Base-by-base conservation (phyloP, 2,329 filamentous ascomycete genomes). In the Sarocladiaceae sp. region DNA sequence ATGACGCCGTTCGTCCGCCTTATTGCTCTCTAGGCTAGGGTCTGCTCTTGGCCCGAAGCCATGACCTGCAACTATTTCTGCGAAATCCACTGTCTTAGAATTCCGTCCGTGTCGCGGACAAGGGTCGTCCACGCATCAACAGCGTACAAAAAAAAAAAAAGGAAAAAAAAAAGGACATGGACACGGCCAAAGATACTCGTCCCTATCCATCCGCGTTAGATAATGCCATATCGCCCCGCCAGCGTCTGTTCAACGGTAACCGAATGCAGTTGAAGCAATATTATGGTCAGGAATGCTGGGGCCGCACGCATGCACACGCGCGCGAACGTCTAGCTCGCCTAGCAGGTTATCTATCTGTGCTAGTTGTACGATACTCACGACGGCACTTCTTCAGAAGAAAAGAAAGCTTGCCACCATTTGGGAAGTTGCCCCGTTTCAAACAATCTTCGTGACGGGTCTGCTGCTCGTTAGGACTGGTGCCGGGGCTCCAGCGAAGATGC, bases 341-440 rank as follows among this genome's bases (percentile, higher is more conserved):
- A n/a, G n/a, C n/a, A n/a, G n/a, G n/a, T n/a, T n/a, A n/a, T n/a
- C n/a, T n/a, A n/a, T n/a, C n/a, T n/a, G n/a, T n/a, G n/a, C n/a
- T n/a, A n/a, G n/a, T n/a, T n/a, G n/a, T n/a, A n/a, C n/a, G n/a
- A n/a, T n/a, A n/a, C n/a, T n/a, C n/a, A n/a, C n/a, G 26, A 29
- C 25, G 44, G 44, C 28, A 17, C 47, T 37, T 17, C 31, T 39
- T n/a, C 20, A 50, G 22, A 36, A 50, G 3, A 37, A 36, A 50
- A 26, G 31, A 37, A 50, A 33, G 33, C 18, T 37, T 50, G 10
- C 47, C 47, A 36, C 47, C 47, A 31, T 50, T 50, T 50, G 33
- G 47, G 31, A 50, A 50, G 33, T 50, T 37, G 29, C 29, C 47
- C 47, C 47, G 47, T 50, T 50, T 50, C 44, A 18, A 31, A 25